Percentiles rank a stretch among this genome's conserved stretches.
phyloP scores from a whole-genome alignment of 1,139 yeast genomes.

The Taiozyma sp. region DNA sequence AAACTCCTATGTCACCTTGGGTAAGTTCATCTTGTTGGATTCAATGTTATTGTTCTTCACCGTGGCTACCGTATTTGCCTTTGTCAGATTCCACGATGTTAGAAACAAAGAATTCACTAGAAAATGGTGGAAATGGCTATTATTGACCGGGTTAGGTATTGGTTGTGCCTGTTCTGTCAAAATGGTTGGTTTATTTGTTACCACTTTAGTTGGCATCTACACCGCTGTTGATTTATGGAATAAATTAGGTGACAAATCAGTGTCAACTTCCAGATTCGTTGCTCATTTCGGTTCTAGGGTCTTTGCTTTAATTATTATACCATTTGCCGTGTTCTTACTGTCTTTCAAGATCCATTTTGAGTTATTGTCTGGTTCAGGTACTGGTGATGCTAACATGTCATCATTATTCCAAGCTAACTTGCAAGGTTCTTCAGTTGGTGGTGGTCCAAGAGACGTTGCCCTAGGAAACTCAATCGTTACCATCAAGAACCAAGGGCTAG shows the following conservation, averaged over 20 bases:
- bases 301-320: slow-evolving; percentile 56
- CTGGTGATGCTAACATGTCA: slow-evolving; percentile 97
- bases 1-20: slow-evolving; percentile 81
- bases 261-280: slow-evolving; percentile 45
- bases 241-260: slow-evolving; percentile 53
- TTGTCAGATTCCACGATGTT: slow-evolving; percentile 73
- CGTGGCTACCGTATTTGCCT: slow-evolving; percentile 72
- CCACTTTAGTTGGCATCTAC: slow-evolving; percentile 71
- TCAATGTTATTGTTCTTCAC: slow-evolving; percentile 96
- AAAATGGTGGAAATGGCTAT: slow-evolving; percentile 95
- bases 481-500: slow-evolving; percentile 83
- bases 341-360: slow-evolving; percentile 75
- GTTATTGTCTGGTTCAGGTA: slow-evolving; percentile 68
- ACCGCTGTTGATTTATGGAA: slow-evolving; percentile 72
- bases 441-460: slow-evolving; percentile 88
- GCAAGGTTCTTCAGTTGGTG: slow-evolving; percentile 70
- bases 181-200: slow-evolving; percentile 80
- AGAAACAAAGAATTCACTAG: slow-evolving; percentile 61
- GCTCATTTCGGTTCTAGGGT: slow-evolving; percentile 66
- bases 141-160: slow-evolving; percentile 67
- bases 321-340: slow-evolving; percentile 55
- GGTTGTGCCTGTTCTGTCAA: slow-evolving; percentile 83
- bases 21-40: slow-evolving; percentile 88
- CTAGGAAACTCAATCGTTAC: slow-evolving; percentile 75
- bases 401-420: slow-evolving; percentile 95